A percentile compares a stretch with the other conserved stretches of the same genome.
Evolutionary conservation across 495 filamentous ascomycete genomes (phyloP).

Genomic region (Usnea hakonensis): DNA sequence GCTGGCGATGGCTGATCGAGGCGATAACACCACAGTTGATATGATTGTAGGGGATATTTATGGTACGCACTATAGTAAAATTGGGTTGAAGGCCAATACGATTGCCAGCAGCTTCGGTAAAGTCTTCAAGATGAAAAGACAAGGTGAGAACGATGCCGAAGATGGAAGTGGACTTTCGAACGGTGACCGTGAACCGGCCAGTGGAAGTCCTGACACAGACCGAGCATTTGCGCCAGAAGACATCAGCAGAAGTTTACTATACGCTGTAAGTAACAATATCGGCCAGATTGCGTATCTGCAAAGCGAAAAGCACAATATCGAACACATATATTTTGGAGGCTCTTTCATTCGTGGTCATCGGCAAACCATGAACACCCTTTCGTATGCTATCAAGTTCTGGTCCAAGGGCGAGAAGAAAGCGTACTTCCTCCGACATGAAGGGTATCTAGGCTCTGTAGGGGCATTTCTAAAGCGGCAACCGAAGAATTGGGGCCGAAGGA

Average conservation of each 20-base stretch:
- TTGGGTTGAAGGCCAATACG: slow-evolving; percentile 84
- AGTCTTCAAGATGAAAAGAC: slow-evolving; percentile 78
- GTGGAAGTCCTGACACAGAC: slow-evolving; percentile 24
- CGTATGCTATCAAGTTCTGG: slow-evolving; percentile 96
- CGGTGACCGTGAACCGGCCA: slow-evolving; percentile 34
- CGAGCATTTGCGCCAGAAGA: slow-evolving; percentile 53
- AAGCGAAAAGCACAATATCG: slow-evolving; percentile 81
- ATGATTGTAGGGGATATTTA: slow-evolving; percentile 99
- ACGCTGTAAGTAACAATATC: slow-evolving; percentile 92
- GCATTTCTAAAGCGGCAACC: slow-evolving; percentile 90
- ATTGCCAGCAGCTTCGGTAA: slow-evolving; percentile 97
- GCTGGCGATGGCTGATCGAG: slow-evolving; percentile 85
- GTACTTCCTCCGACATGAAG: slow-evolving; percentile 92
- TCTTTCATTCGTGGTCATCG: slow-evolving; percentile 93
- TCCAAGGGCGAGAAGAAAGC: slow-evolving; percentile 88
- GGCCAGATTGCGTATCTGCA: slow-evolving; percentile 96
- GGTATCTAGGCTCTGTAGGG: slow-evolving; percentile 92
- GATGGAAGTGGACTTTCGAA: slow-evolving; percentile 58
- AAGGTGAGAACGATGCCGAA: slow-evolving; percentile 68
- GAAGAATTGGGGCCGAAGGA: slow-evolving; percentile 81
- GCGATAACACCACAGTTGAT: slow-evolving; percentile 87
- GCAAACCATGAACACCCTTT: slow-evolving; percentile 95
- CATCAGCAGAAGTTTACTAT: slow-evolving; percentile 65
- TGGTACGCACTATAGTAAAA: slow-evolving; percentile 89
- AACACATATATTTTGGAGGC: slow-evolving; percentile 94